Conservation (phyloP, 23 red algal species). For the Pyropia haitanensis region DNA sequence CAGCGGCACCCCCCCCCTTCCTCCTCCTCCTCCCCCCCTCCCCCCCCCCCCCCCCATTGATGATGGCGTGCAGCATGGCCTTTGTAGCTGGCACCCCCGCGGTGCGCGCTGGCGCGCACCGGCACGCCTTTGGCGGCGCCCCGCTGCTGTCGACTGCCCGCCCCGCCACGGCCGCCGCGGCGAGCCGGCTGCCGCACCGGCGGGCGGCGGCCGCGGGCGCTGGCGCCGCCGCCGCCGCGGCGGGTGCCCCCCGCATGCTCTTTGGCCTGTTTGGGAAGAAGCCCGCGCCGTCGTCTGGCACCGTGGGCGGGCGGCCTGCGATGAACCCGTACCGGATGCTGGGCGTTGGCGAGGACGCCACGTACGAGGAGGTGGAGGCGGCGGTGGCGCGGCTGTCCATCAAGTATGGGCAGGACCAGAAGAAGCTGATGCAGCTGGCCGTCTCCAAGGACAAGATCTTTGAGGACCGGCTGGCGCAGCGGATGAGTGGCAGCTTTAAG, state of each 20-base stretch:
- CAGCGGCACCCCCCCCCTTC: no score
- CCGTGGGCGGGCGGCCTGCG: conserved; percentile 14
- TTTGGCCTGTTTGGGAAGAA: conserved; percentile 54
- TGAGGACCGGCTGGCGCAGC: conserved; percentile 82
- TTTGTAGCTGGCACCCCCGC: no score
- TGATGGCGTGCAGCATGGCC: no score
- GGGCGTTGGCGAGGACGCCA: conserved; percentile 80
- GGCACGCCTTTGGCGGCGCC: no score
- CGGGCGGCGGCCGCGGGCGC: no score
- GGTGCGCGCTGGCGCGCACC: no score
- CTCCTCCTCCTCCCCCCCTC: no score
- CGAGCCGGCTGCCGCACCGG: no score
- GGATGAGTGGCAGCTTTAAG: conserved; percentile 61
- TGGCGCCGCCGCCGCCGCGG: no score
- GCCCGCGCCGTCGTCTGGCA: conserved; percentile 26
- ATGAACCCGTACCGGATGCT: conserved; percentile 80
- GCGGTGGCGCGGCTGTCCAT: conserved; percentile 69
- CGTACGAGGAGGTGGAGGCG: conserved; percentile 89
- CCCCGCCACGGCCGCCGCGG: no score
- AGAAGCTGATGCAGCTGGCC: conserved; percentile 87
- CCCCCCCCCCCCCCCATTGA: no score
- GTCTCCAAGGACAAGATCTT: conserved; percentile 89
- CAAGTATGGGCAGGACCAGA: conserved; percentile 86
- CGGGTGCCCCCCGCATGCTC: conserved; percentile 19
- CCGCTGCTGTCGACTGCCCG: no score